Evolutionary conservation across 2,329 filamentous ascomycete species (phyloP).

Genomic region (Curvularia lunata): DNA sequence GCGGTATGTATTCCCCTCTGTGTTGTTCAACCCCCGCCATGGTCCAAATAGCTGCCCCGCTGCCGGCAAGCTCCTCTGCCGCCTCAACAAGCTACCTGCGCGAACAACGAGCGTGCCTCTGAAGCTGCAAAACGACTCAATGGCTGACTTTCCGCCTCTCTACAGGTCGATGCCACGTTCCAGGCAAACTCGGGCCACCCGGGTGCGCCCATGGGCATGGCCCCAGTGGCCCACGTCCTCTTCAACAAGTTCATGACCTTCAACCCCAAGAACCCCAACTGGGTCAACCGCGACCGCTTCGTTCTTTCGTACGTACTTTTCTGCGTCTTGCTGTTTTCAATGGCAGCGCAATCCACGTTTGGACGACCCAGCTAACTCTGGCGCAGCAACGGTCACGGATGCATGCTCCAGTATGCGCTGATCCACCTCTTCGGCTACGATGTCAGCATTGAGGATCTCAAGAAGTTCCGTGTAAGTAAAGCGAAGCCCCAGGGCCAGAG

Average conservation of each 20-base stretch:
- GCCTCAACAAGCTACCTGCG: conserved; percentile 25
- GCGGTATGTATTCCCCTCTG: conserved; percentile 71
- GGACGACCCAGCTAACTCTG: conserved; percentile 1
- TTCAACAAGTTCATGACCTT: conserved; percentile 99
- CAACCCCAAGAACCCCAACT: conserved; percentile 98
- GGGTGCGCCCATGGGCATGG: conserved; percentile 97
- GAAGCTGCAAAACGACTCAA: conserved; percentile 21
- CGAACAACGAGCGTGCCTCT: conserved; percentile 2
- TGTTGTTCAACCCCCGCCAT: conserved; percentile 21
- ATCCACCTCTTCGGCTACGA: conserved; percentile 95
- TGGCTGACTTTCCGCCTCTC: conserved; percentile 38
- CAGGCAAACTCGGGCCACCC: conserved; percentile 97
- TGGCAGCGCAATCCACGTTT: conserved; percentile 1
- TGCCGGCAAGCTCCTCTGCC: conserved; percentile 14
- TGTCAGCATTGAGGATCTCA: conserved; percentile 87
- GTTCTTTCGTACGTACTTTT: conserved; percentile 86
- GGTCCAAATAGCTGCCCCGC: conserved; percentile 35
- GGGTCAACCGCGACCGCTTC: conserved; percentile 97
- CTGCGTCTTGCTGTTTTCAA: background rate
- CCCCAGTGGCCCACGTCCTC: conserved; percentile 92
- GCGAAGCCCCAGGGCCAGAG: conserved; percentile 56
- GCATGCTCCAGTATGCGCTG: conserved; percentile 99
- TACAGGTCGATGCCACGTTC: conserved; percentile 94
- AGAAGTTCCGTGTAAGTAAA: conserved; percentile 87
- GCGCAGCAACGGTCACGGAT: conserved; percentile 93